Percentiles rank a stretch among this genome's conserved stretches.
Evolutionary conservation across 495 filamentous ascomycete genomes (phyloP).

Genomic region (Durotheca rogersii): DNA sequence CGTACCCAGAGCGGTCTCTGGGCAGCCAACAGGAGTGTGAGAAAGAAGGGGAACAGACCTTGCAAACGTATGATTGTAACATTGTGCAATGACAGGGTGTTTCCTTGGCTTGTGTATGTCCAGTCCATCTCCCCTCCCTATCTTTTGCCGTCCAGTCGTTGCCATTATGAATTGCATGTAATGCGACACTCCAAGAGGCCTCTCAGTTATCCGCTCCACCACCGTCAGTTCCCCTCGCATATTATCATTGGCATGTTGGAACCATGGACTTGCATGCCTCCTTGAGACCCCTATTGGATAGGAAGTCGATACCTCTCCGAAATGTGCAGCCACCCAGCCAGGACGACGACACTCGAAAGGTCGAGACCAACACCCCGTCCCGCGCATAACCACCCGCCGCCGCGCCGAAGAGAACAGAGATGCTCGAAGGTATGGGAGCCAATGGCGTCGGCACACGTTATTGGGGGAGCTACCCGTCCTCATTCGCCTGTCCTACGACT

Average conservation of each 20-base stretch:
- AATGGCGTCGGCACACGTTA: neutral
- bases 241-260: no score
- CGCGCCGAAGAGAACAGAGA: neutral
- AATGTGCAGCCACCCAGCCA: slow-evolving; percentile 14
- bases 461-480: neutral
- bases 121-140: neutral
- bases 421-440: neutral
- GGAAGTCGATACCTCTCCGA: slow-evolving; percentile 56
- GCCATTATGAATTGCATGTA: no score
- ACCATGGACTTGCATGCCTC: no score
- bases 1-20: no score
- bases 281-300: neutral
- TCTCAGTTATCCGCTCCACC: no score
- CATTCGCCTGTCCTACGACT: neutral
- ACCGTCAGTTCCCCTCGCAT: no score
- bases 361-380: neutral
- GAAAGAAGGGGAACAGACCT: no score
- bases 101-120: neutral
- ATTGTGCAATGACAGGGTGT: no score
- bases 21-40: no score
- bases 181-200: no score
- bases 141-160: no score
- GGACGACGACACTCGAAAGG: neutral
- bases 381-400: neutral
- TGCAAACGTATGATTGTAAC: no score